Percentiles rank a stretch among this genome's conserved stretches.
Conservation (phyloP, 352 stramenopile genomes). For the Phytophthora pini region DNA sequence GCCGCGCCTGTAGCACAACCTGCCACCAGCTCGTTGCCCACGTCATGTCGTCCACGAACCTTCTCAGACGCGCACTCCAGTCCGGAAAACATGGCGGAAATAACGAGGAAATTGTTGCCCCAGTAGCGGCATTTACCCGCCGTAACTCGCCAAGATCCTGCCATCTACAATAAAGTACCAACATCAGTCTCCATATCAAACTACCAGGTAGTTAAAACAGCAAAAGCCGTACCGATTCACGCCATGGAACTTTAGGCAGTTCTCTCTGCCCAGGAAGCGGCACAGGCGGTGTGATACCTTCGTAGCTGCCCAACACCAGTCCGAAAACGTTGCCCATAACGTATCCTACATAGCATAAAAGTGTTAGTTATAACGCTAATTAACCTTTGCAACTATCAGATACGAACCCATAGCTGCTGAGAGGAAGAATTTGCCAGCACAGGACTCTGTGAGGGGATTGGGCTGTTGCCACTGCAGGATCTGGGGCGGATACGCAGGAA, state of each 20-base stretch:
- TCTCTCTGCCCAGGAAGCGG: slow-evolving; percentile 82
- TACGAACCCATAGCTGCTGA: slow-evolving; percentile 79
- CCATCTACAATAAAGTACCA: slow-evolving; percentile 48
- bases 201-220: background rate
- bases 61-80: slow-evolving; percentile 96
- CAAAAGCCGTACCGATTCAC: slow-evolving; percentile 59
- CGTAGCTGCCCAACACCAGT: slow-evolving; percentile 83
- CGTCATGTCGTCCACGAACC: slow-evolving; percentile 93
- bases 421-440: slow-evolving; percentile 82
- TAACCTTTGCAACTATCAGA: background rate
- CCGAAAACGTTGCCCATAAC: slow-evolving; percentile 84
- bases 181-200: background rate
- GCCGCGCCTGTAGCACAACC: slow-evolving; percentile 96
- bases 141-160: slow-evolving; percentile 71
- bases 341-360: slow-evolving; percentile 58
- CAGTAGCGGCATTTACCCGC: slow-evolving; percentile 83
- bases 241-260: slow-evolving; percentile 80
- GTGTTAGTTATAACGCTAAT: background rate
- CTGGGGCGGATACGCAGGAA: slow-evolving; percentile 72
- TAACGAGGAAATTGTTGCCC: slow-evolving; percentile 89
- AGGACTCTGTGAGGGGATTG: slow-evolving; percentile 82
- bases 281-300: slow-evolving; percentile 85
- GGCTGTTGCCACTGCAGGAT: slow-evolving; percentile 71
- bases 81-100: slow-evolving; percentile 94
- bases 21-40: slow-evolving; percentile 94